phyloP scores from a whole-genome alignment of 352 stramenopile species.

The Pythium sp. region DNA sequence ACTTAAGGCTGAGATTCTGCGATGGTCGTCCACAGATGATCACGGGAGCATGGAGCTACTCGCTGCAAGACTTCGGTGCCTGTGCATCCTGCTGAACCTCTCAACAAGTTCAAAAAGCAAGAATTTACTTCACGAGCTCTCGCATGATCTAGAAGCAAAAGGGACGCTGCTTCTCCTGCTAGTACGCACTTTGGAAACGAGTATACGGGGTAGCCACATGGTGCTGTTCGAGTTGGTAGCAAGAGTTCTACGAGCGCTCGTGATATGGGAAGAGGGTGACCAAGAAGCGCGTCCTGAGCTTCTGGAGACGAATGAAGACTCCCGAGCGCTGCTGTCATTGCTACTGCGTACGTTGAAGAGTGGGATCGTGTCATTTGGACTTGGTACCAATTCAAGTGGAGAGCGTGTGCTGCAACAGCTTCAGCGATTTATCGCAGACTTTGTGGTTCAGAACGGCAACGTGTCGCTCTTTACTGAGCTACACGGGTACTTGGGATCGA shows the following conservation, averaged over 20 bases:
- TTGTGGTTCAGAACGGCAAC: conserved; percentile 21
- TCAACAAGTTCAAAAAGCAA: conserved; percentile 5
- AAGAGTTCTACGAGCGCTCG: background rate
- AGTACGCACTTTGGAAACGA: conserved; percentile 2
- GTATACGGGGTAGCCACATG: background rate
- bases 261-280: background rate
- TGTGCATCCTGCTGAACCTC: conserved; percentile 37
- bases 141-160: conserved; percentile 19
- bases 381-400: background rate
- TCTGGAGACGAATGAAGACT: conserved; percentile 8
- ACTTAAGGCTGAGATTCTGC: conserved; percentile 14
- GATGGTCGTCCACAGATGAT: background rate
- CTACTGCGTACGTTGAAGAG: conserved; percentile 19
- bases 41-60: conserved; percentile 11
- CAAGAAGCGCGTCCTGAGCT: background rate
- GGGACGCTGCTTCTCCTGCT: conserved; percentile 6
- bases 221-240: background rate
- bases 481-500: background rate
- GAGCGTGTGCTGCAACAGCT: background rate
- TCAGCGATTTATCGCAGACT: conserved; percentile 34
- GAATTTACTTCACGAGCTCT: conserved; percentile 15
- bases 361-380: background rate
- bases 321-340: conserved; percentile 24
- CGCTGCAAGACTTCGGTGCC: conserved; percentile 30
- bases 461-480: background rate